Conservation (phyloP, 768 basidiomycete genomes). For the Leucocoprinus birnbaumii region DNA sequence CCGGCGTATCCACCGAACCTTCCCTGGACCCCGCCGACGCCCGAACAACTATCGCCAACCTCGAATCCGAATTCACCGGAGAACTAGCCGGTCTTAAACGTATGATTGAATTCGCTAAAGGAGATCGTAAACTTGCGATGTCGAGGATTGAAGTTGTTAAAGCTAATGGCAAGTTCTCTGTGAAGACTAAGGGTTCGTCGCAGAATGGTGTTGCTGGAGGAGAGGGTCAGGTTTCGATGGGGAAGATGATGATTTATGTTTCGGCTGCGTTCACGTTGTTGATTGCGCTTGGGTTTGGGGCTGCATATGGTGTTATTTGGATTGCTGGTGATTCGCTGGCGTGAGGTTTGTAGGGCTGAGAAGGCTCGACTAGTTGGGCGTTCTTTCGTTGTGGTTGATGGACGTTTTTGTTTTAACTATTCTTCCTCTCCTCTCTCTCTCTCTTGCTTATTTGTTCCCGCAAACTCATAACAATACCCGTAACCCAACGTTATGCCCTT, state of each 20-base stretch:
- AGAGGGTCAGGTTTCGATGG: slow-evolving; percentile 15
- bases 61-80: slow-evolving; percentile 40
- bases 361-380: too few species aligned
- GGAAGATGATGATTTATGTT: slow-evolving; percentile 29
- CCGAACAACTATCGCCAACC: slow-evolving; percentile 47
- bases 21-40: slow-evolving; percentile 51
- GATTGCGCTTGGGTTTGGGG: slow-evolving; percentile 17
- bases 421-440: too few species aligned
- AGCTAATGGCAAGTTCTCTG: slow-evolving; percentile 15
- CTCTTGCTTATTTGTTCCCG: too few species aligned
- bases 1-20: slow-evolving; percentile 15
- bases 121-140: slow-evolving; percentile 1
- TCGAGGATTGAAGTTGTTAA: background rate
- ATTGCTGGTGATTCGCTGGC: slow-evolving; percentile 8
- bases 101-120: slow-evolving; percentile 20
- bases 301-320: slow-evolving; percentile 21
- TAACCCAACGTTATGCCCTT: too few species aligned
- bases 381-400: too few species aligned
- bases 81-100: slow-evolving; percentile 29
- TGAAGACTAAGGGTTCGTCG: too few species aligned
- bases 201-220: background rate
- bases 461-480: too few species aligned
- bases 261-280: slow-evolving; percentile 22
- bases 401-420: too few species aligned
- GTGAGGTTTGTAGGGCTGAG: too few species aligned